Evolutionary conservation across 1,284 basidiomycete species (phyloP).

Genomic region (Sphaerobolus stellatus): DNA sequence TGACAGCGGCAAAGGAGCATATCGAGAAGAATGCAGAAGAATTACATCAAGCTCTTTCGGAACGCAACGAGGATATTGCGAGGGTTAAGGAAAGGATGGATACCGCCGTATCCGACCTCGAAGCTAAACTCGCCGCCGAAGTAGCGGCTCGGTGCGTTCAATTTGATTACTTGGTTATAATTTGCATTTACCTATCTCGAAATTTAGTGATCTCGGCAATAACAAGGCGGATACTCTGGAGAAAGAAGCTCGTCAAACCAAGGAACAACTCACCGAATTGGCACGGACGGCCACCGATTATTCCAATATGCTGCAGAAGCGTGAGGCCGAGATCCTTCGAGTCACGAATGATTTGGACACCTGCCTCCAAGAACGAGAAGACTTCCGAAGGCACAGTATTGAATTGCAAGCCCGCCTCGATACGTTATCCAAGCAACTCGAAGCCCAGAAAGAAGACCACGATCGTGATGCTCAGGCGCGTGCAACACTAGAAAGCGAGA

Average conservation of each 20-base stretch:
- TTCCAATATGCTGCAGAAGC: constrained; percentile 73
- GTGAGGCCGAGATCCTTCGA: constrained; percentile 69
- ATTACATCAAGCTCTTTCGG: constrained; percentile 64
- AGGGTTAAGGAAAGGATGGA: constrained; percentile 81
- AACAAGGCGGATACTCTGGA: constrained; percentile 62
- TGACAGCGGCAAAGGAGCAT: constrained; percentile 58
- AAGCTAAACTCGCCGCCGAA: constrained; percentile 71
- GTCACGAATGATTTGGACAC: constrained; percentile 59
- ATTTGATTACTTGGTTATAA: constrained; percentile 9
- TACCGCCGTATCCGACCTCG: constrained; percentile 63
- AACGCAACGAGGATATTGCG: constrained; percentile 79
- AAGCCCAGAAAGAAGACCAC: constrained; percentile 62
- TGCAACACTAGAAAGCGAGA: constrained; percentile 71
- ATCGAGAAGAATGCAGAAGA: constrained; percentile 70
- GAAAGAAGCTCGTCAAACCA: constrained; percentile 67
- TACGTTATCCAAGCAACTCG: constrained; percentile 64
- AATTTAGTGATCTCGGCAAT: constrained; percentile 62
- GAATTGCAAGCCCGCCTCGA: constrained; percentile 72
- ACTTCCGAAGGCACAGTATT: constrained; percentile 57
- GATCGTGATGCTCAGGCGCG: constrained; percentile 52
- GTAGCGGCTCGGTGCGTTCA: constrained; percentile 60
- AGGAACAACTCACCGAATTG: constrained; percentile 78
- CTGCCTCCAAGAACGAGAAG: constrained; percentile 53
- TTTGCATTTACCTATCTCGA: constrained; percentile 10
- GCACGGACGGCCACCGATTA: constrained; percentile 77